Percentiles rank a stretch among this genome's conserved stretches.
phyloP scores from a whole-genome alignment of 192 early-diverging fungal species.

The Chytriomyces sp. region DNA sequence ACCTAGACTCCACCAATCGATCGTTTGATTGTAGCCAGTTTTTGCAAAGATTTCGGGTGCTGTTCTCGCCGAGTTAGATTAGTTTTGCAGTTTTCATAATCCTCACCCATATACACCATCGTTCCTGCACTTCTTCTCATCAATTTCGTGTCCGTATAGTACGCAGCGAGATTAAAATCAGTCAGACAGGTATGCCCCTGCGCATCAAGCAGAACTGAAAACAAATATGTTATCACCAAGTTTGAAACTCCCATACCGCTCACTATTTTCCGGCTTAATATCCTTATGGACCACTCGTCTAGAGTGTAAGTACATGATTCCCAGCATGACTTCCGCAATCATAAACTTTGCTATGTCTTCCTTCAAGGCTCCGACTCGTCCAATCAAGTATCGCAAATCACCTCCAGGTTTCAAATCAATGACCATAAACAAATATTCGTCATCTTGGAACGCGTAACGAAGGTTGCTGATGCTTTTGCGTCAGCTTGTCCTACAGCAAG shows the following conservation, averaged over 20 bases:
- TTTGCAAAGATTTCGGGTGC: slow-evolving; percentile 53
- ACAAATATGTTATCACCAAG: neutral
- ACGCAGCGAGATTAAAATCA: slow-evolving; percentile 95
- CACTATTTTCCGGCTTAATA: slow-evolving; percentile 43
- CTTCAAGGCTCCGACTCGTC: slow-evolving; percentile 33
- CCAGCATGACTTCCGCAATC: slow-evolving; percentile 46
- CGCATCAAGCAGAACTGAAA: slow-evolving; percentile 68
- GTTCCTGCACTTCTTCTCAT: slow-evolving; percentile 86
- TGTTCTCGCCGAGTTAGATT: neutral
- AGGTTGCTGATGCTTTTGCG: slow-evolving; percentile 65
- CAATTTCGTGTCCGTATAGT: slow-evolving; percentile 62
- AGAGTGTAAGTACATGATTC: slow-evolving; percentile 52
- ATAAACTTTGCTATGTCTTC: slow-evolving; percentile 48
- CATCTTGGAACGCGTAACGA: slow-evolving; percentile 64
- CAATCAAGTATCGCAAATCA: slow-evolving; percentile 58
- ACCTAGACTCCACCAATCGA: slow-evolving; percentile 87
- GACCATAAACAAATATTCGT: slow-evolving; percentile 67
- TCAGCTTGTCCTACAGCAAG: neutral
- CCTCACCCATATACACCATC: slow-evolving; percentile 81
- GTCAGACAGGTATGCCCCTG: slow-evolving; percentile 87
- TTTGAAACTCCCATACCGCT: slow-evolving; percentile 6
- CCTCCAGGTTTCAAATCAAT: slow-evolving; percentile 61
- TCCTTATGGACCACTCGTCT: slow-evolving; percentile 56
- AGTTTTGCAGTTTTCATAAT: neutral
- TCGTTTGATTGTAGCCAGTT: slow-evolving; percentile 52